Evolutionary conservation across 768 basidiomycete genomes (phyloP).

Genomic region (Rickenella mellea): DNA sequence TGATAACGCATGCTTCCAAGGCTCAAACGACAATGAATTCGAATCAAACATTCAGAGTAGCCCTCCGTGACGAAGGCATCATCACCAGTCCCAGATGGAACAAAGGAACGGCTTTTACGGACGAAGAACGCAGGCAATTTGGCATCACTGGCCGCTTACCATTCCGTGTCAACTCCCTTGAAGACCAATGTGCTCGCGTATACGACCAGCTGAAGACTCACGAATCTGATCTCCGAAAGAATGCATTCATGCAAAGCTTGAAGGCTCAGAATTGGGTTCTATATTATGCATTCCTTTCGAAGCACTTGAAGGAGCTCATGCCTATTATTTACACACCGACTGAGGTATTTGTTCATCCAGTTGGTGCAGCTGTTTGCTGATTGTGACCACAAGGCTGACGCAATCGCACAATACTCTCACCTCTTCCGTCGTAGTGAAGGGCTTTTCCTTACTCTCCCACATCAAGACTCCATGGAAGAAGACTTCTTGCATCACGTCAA

Average conservation of each 20-base stretch:
- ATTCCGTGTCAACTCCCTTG: slow-evolving; percentile 48
- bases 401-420: slow-evolving; percentile 77
- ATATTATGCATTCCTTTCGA: slow-evolving; percentile 58
- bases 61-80: slow-evolving; percentile 50
- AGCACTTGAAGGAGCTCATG: slow-evolving; percentile 49
- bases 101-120: slow-evolving; percentile 74
- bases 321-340: slow-evolving; percentile 80
- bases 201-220: slow-evolving; percentile 47
- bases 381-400: slow-evolving; percentile 47
- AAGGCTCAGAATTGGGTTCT: slow-evolving; percentile 78
- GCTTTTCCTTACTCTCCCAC: slow-evolving; percentile 54
- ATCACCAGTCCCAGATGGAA: slow-evolving; percentile 62
- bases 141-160: slow-evolving; percentile 47
- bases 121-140: slow-evolving; percentile 58
- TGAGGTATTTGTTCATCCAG: slow-evolving; percentile 47
- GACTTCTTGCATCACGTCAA: slow-evolving; percentile 62
- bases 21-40: too few relatives aligned
- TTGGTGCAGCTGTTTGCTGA: neutral
- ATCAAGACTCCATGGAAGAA: slow-evolving; percentile 63
- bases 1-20: too few relatives aligned
- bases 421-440: slow-evolving; percentile 76
- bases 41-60: too few relatives aligned
- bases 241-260: slow-evolving; percentile 66
- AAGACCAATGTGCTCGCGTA: slow-evolving; percentile 68
- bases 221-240: slow-evolving; percentile 43